These are phyloP conservation scores for Wallemia ichthyophaga DNA, from an alignment of 1,284 basidiomycete genomes.

Conservation along the genomic window DNA sequence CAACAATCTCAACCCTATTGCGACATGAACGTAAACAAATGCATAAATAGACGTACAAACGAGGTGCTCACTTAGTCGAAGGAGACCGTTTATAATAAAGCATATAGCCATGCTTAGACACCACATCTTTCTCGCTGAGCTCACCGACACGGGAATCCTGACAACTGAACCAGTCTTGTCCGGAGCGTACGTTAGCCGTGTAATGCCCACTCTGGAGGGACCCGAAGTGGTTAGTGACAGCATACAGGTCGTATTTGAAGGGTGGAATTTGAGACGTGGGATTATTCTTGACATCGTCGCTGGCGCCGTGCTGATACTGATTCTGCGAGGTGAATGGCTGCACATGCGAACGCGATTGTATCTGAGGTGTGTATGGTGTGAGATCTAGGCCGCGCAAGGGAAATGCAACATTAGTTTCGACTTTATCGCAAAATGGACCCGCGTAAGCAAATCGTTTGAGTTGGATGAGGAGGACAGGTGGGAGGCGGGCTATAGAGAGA, in stretches of 20 bases:
- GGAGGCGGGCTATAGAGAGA: slow-evolving; percentile 62
- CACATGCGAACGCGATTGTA: too few species aligned
- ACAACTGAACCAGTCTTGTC: slow-evolving; percentile 6
- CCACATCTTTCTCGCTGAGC: slow-evolving; percentile 2
- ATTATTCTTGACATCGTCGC: not conserved
- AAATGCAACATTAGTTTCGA: slow-evolving; percentile 67
- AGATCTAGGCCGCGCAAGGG: slow-evolving; percentile 56
- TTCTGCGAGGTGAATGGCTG: not conserved
- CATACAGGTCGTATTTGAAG: slow-evolving; percentile 18
- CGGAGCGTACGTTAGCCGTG: slow-evolving; percentile 4
- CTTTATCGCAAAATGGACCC: slow-evolving; percentile 80
- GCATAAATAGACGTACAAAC: too few species aligned
- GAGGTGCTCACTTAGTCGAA: not conserved
- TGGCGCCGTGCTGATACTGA: not conserved
- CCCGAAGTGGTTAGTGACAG: slow-evolving; percentile 11
- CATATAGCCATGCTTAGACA: not conserved
- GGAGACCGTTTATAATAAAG: not conserved
- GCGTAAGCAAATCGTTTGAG: slow-evolving; percentile 82
- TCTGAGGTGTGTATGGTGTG: slow-evolving; percentile 56
- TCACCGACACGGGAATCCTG: slow-evolving; percentile 4
- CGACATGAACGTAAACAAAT: too few species aligned
- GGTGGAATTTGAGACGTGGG: slow-evolving; percentile 6
- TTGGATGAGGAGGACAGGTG: slow-evolving; percentile 78
- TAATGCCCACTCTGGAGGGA: slow-evolving; percentile 11
- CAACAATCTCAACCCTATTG: too few species aligned